These are phyloP conservation scores for Aspergillus brasiliensis DNA, from an alignment of 2,329 filamentous ascomycete species.

Conservation along the genomic window DNA sequence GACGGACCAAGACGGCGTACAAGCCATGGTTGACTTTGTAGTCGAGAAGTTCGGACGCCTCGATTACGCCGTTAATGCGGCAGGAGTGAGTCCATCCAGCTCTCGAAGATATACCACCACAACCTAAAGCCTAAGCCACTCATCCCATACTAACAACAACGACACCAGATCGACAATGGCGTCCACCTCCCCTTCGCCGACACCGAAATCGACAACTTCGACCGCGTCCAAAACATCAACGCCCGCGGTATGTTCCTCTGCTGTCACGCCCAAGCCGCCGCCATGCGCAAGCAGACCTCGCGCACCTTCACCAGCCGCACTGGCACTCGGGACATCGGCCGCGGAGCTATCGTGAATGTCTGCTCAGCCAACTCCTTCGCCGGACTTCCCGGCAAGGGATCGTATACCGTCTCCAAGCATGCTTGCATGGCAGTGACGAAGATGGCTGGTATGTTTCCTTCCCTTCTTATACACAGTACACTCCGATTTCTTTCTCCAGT, in stretches of 20 bases:
- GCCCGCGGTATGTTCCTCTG: constrained; percentile 3
- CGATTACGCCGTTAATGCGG: constrained; percentile 7
- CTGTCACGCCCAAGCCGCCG: background rate
- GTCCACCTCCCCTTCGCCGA: background rate
- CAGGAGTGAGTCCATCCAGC: constrained; percentile 1
- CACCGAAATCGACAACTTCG: constrained; percentile 6
- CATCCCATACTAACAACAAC: background rate
- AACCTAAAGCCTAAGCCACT: too few species aligned
- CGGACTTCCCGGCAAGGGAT: background rate
- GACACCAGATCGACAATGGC: background rate
- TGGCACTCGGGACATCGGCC: background rate
- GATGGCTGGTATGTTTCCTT: background rate
- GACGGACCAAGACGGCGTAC: background rate
- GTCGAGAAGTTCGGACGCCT: background rate
- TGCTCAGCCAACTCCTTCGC: constrained; percentile 2
- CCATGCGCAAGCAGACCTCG: constrained; percentile 2
- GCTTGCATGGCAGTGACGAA: constrained; percentile 4
- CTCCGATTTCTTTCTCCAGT: too few species aligned
- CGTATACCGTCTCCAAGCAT: constrained; percentile 9
- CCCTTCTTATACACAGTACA: background rate
- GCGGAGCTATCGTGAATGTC: constrained; percentile 5
- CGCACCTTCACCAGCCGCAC: background rate
- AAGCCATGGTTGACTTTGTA: constrained; percentile 6
- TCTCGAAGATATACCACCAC: background rate
- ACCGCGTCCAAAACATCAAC: background rate